phyloP scores from a whole-genome alignment of 2,329 filamentous ascomycete genomes.

The Chrysoporthe cubensis region DNA sequence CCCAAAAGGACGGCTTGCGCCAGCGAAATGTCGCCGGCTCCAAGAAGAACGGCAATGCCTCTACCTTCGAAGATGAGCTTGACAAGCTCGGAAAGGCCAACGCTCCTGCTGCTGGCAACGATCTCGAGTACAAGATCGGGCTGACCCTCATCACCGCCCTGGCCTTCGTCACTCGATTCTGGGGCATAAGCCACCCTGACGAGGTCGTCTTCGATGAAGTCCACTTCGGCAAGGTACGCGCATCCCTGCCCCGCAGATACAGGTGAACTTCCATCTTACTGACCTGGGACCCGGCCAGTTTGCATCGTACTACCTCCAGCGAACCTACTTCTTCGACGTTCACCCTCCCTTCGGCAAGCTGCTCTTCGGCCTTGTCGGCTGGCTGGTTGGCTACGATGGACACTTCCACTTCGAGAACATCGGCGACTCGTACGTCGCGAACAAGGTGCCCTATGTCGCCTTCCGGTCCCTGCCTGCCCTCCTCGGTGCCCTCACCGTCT shows the following conservation, averaged over 20 bases:
- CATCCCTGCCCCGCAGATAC: conserved; percentile 15
- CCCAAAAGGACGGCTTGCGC: conserved; percentile 62
- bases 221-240: conserved; percentile 93
- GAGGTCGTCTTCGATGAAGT: conserved; percentile 99
- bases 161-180: conserved; percentile 92
- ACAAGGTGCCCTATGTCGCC: conserved; percentile 96
- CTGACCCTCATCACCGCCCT: conserved; percentile 77
- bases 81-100: conserved; percentile 53
- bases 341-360: conserved; percentile 98
- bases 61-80: conserved; percentile 50
- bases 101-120: conserved; percentile 52
- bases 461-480: conserved; percentile 92
- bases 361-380: conserved; percentile 94
- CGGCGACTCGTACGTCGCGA: conserved; percentile 94
- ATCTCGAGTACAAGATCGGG: conserved; percentile 84
- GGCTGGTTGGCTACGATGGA: conserved; percentile 96
- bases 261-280: conserved; percentile 1
- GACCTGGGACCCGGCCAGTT: conserved; percentile 52
- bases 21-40: conserved; percentile 57
- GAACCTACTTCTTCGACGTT: conserved; percentile 99
- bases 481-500: conserved; percentile 88
- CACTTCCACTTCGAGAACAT: conserved; percentile 99
- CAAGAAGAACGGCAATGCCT: conserved; percentile 54
- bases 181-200: conserved; percentile 91
- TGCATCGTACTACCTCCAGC: conserved; percentile 84